Percentiles rank a stretch among this genome's conserved stretches.
Conservation (phyloP, 73 alveolate genomes). For the Paramecium octaurelia region DNA sequence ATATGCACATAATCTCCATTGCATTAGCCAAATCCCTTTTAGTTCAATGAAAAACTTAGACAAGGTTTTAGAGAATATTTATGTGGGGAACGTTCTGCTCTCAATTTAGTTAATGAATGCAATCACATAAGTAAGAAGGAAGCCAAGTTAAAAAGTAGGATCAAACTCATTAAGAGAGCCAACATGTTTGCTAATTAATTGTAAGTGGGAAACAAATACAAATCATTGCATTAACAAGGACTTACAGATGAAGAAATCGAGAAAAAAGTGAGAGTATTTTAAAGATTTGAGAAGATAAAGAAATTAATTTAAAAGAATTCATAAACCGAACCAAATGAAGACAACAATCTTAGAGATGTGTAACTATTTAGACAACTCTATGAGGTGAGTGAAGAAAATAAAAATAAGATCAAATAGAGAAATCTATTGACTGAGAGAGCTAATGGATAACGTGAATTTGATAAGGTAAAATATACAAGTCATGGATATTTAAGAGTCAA, state of each 20-base stretch:
- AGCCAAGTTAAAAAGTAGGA: neutral
- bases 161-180: neutral
- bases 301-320: neutral
- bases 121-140: neutral
- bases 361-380: slow-evolving; percentile 1
- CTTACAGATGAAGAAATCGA: neutral
- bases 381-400: slow-evolving; percentile 15
- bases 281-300: neutral
- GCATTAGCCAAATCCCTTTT: neutral
- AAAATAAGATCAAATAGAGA: neutral
- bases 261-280: neutral
- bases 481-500: slow-evolving; percentile 38
- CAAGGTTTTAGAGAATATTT: neutral
- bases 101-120: slow-evolving; percentile 3
- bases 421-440: neutral
- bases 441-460: slow-evolving; percentile 35
- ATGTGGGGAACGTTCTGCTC: neutral
- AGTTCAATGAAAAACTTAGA: neutral
- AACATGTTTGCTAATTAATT: neutral
- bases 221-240: neutral
- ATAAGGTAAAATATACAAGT: neutral
- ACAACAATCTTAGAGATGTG: neutral
- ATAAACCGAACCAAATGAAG: neutral
- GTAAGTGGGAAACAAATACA: neutral
- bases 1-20: neutral